Conservation (phyloP, 768 basidiomycete genomes). For the Tephrocybe rancida region DNA sequence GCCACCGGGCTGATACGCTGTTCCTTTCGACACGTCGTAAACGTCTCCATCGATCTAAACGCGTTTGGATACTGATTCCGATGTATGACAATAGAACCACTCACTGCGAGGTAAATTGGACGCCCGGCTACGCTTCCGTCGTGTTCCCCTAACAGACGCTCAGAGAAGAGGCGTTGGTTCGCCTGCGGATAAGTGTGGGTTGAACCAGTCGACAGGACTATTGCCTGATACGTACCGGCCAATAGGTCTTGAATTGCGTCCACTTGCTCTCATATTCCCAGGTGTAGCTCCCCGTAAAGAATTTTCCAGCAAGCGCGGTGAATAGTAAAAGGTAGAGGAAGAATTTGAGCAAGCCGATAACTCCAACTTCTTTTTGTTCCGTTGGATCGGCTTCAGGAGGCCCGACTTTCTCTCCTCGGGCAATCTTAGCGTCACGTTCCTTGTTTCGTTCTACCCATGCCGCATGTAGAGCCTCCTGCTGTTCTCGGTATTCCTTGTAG, state of each 20-base stretch:
- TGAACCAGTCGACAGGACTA: neutral
- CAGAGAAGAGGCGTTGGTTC: conserved; percentile 75
- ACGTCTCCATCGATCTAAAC: conserved; percentile 87
- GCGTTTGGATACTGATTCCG: neutral
- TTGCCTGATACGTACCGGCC: conserved; percentile 51
- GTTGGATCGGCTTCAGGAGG: conserved; percentile 78
- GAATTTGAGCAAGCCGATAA: conserved; percentile 70
- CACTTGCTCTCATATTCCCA: conserved; percentile 83
- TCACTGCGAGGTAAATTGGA: conserved; percentile 86
- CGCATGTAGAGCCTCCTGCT: conserved; percentile 60
- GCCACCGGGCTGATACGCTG: conserved; percentile 88
- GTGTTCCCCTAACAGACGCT: conserved; percentile 61
- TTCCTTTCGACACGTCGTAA: conserved; percentile 84
- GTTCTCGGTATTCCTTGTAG: conserved; percentile 66
- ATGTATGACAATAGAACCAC: conserved; percentile 19
- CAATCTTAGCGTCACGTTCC: conserved; percentile 72
- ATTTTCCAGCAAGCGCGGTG: conserved; percentile 68
- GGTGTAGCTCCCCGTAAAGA: conserved; percentile 82
- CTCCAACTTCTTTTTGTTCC: conserved; percentile 63
- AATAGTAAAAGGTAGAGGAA: conserved; percentile 57
- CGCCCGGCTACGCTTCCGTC: conserved; percentile 67
- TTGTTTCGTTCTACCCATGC: conserved; percentile 73
- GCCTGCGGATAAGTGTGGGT: conserved; percentile 33
- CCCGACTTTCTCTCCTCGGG: conserved; percentile 71
- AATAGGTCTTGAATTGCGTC: conserved; percentile 59